phyloP scores from a whole-genome alignment of 192 early-diverging fungal species.

The Gamsiella multidivaricata region DNA sequence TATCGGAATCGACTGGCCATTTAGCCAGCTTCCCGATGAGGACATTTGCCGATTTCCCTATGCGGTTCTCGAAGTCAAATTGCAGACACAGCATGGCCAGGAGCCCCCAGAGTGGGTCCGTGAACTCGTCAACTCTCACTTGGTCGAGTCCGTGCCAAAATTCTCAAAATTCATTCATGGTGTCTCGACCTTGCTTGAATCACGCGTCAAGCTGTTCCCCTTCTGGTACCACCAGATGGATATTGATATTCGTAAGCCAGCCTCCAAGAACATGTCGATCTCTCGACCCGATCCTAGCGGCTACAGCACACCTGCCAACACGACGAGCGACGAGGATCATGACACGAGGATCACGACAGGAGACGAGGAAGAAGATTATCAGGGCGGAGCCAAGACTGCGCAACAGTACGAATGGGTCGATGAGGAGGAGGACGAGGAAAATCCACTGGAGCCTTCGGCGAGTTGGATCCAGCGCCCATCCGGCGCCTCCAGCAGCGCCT shows the following conservation, averaged over 20 bases:
- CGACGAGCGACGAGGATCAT: slow-evolving; percentile 47
- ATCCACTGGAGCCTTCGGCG: slow-evolving; percentile 43
- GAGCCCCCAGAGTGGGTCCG: slow-evolving; percentile 94
- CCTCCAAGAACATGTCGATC: slow-evolving; percentile 63
- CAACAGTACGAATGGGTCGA: slow-evolving; percentile 37
- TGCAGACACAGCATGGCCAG: slow-evolving; percentile 92
- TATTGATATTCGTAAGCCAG: slow-evolving; percentile 89
- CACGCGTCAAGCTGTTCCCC: slow-evolving; percentile 84
- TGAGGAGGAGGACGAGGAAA: slow-evolving; percentile 43
- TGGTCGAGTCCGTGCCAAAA: slow-evolving; percentile 95
- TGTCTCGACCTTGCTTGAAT: slow-evolving; percentile 84
- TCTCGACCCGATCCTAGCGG: slow-evolving; percentile 61
- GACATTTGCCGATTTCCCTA: slow-evolving; percentile 96
- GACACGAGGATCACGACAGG: slow-evolving; percentile 34
- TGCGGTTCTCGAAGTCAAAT: slow-evolving; percentile 97
- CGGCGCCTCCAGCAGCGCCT: slow-evolving; percentile 21
- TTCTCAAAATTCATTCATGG: slow-evolving; percentile 99
- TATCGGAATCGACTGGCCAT: slow-evolving; percentile 91
- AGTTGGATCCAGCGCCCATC: slow-evolving; percentile 46
- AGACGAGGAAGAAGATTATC: slow-evolving; percentile 34
- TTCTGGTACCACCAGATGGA: slow-evolving; percentile 98
- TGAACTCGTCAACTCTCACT: slow-evolving; percentile 88
- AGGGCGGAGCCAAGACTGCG: slow-evolving; percentile 25
- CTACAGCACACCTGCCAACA: slow-evolving; percentile 54
- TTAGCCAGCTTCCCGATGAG: slow-evolving; percentile 84